phyloP scores from a whole-genome alignment of 2,329 filamentous ascomycete genomes.

The Emmonsiellopsis sp. region DNA sequence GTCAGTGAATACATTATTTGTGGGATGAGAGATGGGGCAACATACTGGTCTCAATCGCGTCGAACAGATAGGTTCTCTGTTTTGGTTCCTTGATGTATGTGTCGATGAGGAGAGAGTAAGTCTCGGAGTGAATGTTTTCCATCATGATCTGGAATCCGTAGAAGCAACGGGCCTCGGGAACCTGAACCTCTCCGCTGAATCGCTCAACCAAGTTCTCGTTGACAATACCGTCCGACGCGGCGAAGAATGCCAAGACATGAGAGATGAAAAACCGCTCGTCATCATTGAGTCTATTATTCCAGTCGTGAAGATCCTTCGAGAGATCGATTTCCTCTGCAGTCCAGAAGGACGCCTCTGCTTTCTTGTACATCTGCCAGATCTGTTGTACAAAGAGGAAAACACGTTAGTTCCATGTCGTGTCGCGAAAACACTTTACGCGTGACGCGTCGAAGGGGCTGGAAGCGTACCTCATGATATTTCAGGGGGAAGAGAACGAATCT shows the following conservation, averaged over 20 bases:
- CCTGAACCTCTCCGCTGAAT: slow-evolving; percentile 93
- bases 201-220: slow-evolving; percentile 99
- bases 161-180: slow-evolving; percentile 97
- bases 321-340: slow-evolving; percentile 98
- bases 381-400: slow-evolving; percentile 32
- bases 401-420: slow-evolving; percentile 28
- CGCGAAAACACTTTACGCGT: slow-evolving; percentile 59
- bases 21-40: slow-evolving; percentile 12
- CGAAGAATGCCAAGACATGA: slow-evolving; percentile 97
- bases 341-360: slow-evolving; percentile 99
- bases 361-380: slow-evolving; percentile 99
- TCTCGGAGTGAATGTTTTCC: slow-evolving; percentile 99
- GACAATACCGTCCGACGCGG: slow-evolving; percentile 96
- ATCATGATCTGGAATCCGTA: slow-evolving; percentile 99
- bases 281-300: slow-evolving; percentile 94
- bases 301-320: slow-evolving; percentile 97
- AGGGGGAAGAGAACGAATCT: slow-evolving; percentile 98
- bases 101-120: slow-evolving; percentile 97
- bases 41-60: slow-evolving; percentile 94
- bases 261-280: slow-evolving; percentile 98
- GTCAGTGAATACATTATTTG: slow-evolving; percentile 18
- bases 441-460: slow-evolving; percentile 40
- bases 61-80: slow-evolving; percentile 91
- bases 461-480: slow-evolving; percentile 94
- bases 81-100: slow-evolving; percentile 98